Evolutionary conservation across 2,329 filamentous ascomycete species (phyloP), one percentile per base, ranked within the genome.

Genomic region (Aspergillus oerlinghausenensis): DNA sequence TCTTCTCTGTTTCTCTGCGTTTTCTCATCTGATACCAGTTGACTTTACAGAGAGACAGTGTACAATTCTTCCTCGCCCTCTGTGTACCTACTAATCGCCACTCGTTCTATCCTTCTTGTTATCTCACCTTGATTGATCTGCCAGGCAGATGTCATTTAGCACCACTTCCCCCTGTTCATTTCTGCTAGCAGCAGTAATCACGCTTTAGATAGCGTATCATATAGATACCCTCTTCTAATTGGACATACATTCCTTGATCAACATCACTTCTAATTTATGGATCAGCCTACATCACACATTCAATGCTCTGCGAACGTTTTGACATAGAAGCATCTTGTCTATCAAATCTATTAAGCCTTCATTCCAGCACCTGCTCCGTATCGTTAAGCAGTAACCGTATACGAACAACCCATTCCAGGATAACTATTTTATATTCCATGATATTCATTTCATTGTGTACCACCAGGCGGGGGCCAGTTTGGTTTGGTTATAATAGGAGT

Each of bases 191-290:
- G 50, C 49, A 35, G 50, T 26, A 32, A 40, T 29, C 28, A 29
- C 40, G 32, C 38, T 40, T 17, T n/a, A 23, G 48, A 49, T 57
- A 48, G 53, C 32, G 49, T 54, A 49, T 55, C 29, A 17, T 57
- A 57, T 57, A 60, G 55, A 58, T 63, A 59, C 52, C 50, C 35
- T 43, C 52, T 47, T 29, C 47, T 56, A 55, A 62, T 60, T 60
- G 54, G 47, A 59, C 52, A 61, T 59, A 55, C 51, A 28, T 51
- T 42, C 42, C n/a, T 43, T 43, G 10, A 45, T 45, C 19, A 19
- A 19, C 7, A 11, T 19, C n/a, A 11, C 5, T 14, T 21, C 38
- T 17, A 19, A n/a, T 19, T 10, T 42, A 42, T 3, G 17, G n/a
- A 19, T 19, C 6, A 49, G 3, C 25, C 10, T 35, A 25, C 25